Percentiles rank a stretch among this genome's conserved stretches.
Evolutionary conservation across 2,329 filamentous ascomycete genomes (phyloP).

Genomic region (Fusarium bactridioides): DNA sequence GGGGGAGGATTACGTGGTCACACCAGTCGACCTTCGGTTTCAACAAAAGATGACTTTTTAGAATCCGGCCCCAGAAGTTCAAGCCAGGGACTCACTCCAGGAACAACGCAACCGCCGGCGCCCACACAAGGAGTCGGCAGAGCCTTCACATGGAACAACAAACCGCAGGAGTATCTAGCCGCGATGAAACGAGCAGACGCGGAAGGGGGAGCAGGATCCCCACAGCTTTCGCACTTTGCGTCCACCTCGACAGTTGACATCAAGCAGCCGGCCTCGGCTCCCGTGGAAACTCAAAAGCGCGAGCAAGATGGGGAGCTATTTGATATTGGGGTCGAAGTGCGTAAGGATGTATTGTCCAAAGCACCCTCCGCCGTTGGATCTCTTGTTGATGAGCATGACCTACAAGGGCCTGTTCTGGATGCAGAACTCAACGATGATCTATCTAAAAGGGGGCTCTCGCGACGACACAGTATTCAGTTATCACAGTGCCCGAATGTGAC

Average conservation of each 20-base stretch:
- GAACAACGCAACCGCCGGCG: conserved; percentile 48
- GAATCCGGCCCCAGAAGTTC: conserved; percentile 43
- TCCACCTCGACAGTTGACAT: conserved; percentile 42
- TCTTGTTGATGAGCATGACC: conserved; percentile 65
- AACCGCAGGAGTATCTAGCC: conserved; percentile 65
- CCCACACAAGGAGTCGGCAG: conserved; percentile 50
- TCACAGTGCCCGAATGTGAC: conserved; percentile 43
- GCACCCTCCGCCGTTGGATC: conserved; percentile 67
- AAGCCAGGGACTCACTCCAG: conserved; percentile 15
- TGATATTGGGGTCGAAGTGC: conserved; percentile 51
- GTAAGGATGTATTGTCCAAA: conserved; percentile 51
- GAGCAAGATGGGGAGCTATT: conserved; percentile 41
- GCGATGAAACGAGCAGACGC: conserved; percentile 50
- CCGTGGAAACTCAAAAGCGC: conserved; percentile 33
- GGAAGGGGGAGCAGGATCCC: conserved; percentile 38
- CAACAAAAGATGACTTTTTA: conserved; percentile 59
- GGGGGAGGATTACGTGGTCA: conserved; percentile 67
- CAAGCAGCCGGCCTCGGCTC: conserved; percentile 29
- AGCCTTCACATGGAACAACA: conserved; percentile 70
- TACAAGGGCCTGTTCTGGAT: conserved; percentile 61
- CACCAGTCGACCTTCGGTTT: conserved; percentile 57
- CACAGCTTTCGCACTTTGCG: conserved; percentile 37
- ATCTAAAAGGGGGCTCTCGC: conserved; percentile 61
- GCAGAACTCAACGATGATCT: conserved; percentile 56
- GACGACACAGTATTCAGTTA: conserved; percentile 66